These are phyloP conservation scores for Sordariomycetes sp. DNA, from an alignment of 2,329 filamentous ascomycete species.

Conservation along the genomic window DNA sequence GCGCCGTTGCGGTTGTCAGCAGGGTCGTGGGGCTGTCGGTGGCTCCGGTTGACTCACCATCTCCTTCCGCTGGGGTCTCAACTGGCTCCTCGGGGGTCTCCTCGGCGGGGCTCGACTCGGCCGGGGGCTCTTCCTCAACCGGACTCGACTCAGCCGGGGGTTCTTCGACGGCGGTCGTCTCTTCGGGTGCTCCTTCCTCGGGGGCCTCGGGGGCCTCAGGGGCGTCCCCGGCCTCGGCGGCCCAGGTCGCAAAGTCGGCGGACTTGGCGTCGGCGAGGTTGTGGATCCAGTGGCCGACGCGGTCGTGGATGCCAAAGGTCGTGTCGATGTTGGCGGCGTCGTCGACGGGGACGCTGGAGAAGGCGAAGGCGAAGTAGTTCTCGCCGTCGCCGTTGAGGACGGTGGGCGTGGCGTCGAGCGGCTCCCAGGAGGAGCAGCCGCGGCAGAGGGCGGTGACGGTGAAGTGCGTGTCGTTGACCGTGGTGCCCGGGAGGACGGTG, in stretches of 20 bases:
- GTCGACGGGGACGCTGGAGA: slow-evolving; percentile 23
- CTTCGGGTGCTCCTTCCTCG: background rate
- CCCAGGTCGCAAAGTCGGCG: slow-evolving; percentile 20
- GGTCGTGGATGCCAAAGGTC: slow-evolving; percentile 30
- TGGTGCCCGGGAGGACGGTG: slow-evolving; percentile 22
- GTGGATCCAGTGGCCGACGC: slow-evolving; percentile 27
- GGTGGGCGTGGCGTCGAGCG: slow-evolving; percentile 12
- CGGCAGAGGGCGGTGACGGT: slow-evolving; percentile 22
- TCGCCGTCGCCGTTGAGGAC: slow-evolving; percentile 24
- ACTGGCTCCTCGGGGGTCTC: background rate
- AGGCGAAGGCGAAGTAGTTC: slow-evolving; percentile 28
- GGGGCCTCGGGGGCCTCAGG: background rate
- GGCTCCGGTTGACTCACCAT: slow-evolving; percentile 6
- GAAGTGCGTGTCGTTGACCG: slow-evolving; percentile 21
- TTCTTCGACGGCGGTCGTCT: background rate
- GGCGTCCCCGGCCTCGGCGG: background rate
- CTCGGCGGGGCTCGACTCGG: background rate
- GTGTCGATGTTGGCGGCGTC: slow-evolving; percentile 21
- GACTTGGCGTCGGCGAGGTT: slow-evolving; percentile 21
- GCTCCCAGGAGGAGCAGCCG: slow-evolving; percentile 30
- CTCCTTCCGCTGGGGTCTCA: slow-evolving; percentile 1
- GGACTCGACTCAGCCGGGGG: background rate
- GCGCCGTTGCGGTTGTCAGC: slow-evolving; percentile 7
- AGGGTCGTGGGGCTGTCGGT: slow-evolving; percentile 6
- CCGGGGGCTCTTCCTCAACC: background rate